Base-by-base conservation (phyloP, 306 rosid genomes). In the Pterocarpus santalinus region DNA sequence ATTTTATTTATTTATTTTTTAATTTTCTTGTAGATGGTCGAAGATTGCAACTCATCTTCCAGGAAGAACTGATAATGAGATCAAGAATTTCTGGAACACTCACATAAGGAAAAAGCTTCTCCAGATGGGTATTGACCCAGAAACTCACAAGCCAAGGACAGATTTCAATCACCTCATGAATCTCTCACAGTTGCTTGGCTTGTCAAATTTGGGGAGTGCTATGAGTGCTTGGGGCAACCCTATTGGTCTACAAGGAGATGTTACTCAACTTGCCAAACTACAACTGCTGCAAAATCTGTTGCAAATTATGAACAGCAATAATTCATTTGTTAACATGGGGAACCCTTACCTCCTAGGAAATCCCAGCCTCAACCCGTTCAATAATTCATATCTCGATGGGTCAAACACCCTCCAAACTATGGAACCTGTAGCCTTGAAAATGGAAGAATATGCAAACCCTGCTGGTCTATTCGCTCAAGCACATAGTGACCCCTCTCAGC, bases 41-140 rank as follows among this genome's bases (percentile, higher is more conserved):
- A 92, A 80, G 87, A 95, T 95, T 78, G 98, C 98, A 41, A 52
- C 80, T 0, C 92, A 91, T 90, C 95, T 95, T 41, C 97, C 97
- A 0, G 95, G 98, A 17, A 13, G 97, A 81, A 95, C 98, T 0
- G 98, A 95, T 56, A 95, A 95, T 16, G 97, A 95, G 71, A 92
- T 94, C 34, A 94, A 94, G 86, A 94, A 94, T 41, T 94, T 75
- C 12, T 94, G 98, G 98, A 94, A 95, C 84, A 95, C 98, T 1
- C 79, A 80, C 69, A 83, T 95, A 58, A 95, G 95, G 64, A 95
- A 95, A 68, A 95, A 92, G 87, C 97, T 95, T 64, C 87, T 92
- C 0, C 87, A 87, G 44, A 89, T 90, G 94, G 97, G 98, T 2
- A 87, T 95, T 80, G 97, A 95, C 58, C 98, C 98, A 10, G 91